Percentiles rank a stretch among this genome's conserved stretches.
Conservation (phyloP, 2,329 filamentous ascomycete genomes). For the Fusarium pseudograminearum region DNA sequence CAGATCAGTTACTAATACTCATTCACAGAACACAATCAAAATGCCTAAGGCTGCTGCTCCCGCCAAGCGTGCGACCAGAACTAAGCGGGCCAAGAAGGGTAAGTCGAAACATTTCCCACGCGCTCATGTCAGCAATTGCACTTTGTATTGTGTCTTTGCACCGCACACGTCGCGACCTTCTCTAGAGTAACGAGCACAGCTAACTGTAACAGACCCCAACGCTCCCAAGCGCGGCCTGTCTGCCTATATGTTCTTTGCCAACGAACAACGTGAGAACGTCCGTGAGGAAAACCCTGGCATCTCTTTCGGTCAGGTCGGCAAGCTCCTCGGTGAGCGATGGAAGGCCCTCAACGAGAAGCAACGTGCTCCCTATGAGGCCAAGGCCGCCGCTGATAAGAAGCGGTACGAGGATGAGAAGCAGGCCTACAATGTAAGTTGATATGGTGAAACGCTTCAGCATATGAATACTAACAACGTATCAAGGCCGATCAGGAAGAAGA, state of each 20-base stretch:
- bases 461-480: constrained; percentile 48
- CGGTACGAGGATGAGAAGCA: constrained; percentile 98
- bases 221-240: constrained; percentile 99
- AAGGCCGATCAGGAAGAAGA: constrained; percentile 72
- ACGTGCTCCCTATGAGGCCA: constrained; percentile 92
- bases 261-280: constrained; percentile 98
- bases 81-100: constrained; percentile 71
- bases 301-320: constrained; percentile 98
- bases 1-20: constrained; percentile 40
- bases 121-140: neutral
- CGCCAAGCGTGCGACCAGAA: constrained; percentile 66
- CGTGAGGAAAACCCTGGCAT: constrained; percentile 98
- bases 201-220: constrained; percentile 79
- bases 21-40: constrained; percentile 53
- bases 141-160: neutral
- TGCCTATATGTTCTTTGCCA: constrained; percentile 99
- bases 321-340: constrained; percentile 98
- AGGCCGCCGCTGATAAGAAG: constrained; percentile 98
- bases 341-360: constrained; percentile 96
- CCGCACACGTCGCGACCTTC: neutral
- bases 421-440: constrained; percentile 80
- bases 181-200: neutral
- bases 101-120: constrained; percentile 46
- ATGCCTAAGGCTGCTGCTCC: constrained; percentile 69
- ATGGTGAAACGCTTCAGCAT: constrained; percentile 10